These are phyloP conservation scores for Hanseniaspora guilliermondii DNA, from an alignment of 805 yeast genomes.

Conservation along the genomic window DNA sequence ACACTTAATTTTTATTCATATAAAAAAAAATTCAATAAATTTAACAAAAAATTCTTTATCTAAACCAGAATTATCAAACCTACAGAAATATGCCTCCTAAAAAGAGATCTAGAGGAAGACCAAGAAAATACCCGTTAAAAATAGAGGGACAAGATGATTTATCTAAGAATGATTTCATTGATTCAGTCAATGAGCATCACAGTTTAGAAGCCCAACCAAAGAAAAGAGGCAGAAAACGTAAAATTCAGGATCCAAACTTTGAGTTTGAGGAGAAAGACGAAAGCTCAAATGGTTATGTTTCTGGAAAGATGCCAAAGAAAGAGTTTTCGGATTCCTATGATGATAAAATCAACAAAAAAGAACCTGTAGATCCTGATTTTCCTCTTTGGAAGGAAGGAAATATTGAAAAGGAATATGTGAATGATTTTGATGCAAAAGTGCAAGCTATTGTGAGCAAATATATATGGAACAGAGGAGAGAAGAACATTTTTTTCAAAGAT, in stretches of 20 bases:
- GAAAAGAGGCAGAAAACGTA: conserved; percentile 9
- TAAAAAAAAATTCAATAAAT: no score
- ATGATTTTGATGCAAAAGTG: conserved; percentile 24
- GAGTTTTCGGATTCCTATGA: conserved; percentile 13
- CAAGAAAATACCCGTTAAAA: neutral
- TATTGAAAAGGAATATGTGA: conserved; percentile 24
- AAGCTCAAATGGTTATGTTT: conserved; percentile 18
- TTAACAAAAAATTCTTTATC: no score
- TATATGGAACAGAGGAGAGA: conserved; percentile 16
- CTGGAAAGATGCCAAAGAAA: conserved; percentile 27
- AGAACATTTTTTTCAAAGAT: conserved; percentile 30
- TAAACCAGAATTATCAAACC: neutral
- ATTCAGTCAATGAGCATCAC: neutral
- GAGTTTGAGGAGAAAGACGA: neutral
- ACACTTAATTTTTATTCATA: no score
- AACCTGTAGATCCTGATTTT: conserved; percentile 24
- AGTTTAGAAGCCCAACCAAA: neutral
- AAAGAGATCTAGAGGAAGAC: conserved; percentile 12
- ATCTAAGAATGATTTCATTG: neutral
- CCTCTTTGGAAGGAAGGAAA: conserved; percentile 21
- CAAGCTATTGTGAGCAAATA: conserved; percentile 24
- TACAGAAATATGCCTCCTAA: conserved; percentile 3
- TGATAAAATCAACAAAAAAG: conserved; percentile 21
- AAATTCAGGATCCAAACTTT: neutral
- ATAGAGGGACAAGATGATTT: neutral